These are phyloP conservation scores for Ceratocystis smalleyi DNA, from an alignment of 2,329 filamentous ascomycete species.

Conservation along the genomic window DNA sequence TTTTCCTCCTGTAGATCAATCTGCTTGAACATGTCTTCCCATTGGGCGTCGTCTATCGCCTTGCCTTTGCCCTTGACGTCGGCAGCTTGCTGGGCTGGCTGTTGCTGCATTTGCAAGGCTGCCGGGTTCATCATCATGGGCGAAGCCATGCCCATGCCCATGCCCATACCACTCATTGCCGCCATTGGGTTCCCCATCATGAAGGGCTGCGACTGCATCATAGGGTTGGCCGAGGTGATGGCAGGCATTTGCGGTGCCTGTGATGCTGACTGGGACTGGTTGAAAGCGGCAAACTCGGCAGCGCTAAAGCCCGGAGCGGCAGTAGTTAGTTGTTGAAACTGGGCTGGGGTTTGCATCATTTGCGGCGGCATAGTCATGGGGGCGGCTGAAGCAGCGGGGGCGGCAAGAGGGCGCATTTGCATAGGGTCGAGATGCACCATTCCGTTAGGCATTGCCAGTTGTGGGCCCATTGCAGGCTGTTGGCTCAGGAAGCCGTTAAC, in stretches of 20 bases:
- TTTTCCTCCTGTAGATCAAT: slow-evolving; percentile 45
- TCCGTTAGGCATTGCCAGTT: slow-evolving; percentile 37
- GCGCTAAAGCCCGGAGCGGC: slow-evolving; percentile 52
- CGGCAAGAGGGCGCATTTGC: slow-evolving; percentile 22
- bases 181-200: slow-evolving; percentile 41
- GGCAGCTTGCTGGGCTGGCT: slow-evolving; percentile 32
- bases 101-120: slow-evolving; percentile 14
- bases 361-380: slow-evolving; percentile 35
- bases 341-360: slow-evolving; percentile 26
- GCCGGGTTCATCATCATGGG: slow-evolving; percentile 41
- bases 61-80: slow-evolving; percentile 71
- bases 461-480: slow-evolving; percentile 42
- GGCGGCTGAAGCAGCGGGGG: slow-evolving; percentile 25
- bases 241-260: slow-evolving; percentile 45
- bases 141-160: slow-evolving; percentile 37
- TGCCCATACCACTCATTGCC: slow-evolving; percentile 38
- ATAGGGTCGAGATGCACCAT: slow-evolving; percentile 33
- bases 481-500: slow-evolving; percentile 88
- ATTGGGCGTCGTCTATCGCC: slow-evolving; percentile 81
- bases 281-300: slow-evolving; percentile 77
- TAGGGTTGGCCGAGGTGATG: slow-evolving; percentile 21
- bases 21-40: slow-evolving; percentile 92
- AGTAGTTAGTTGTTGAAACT: slow-evolving; percentile 23
- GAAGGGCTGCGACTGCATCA: slow-evolving; percentile 18
- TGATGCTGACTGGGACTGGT: slow-evolving; percentile 45